These are phyloP conservation scores for Daedaleopsis nitida DNA, from an alignment of 768 basidiomycete species.

Conservation along the genomic window DNA sequence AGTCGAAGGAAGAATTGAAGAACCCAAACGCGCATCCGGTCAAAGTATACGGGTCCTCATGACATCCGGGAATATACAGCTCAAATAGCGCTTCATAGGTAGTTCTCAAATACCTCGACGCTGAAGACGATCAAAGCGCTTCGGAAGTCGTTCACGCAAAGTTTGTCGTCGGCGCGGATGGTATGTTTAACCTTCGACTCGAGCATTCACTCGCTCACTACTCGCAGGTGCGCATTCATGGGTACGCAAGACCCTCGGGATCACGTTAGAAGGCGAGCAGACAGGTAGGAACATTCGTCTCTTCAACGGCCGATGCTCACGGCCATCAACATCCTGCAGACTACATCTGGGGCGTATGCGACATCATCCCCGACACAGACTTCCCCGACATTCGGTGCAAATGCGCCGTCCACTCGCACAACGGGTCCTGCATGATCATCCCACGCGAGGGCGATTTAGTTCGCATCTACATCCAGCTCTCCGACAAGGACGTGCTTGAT, in stretches of 20 bases:
- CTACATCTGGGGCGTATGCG: conserved; percentile 83
- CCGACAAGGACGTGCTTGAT: conserved; percentile 41
- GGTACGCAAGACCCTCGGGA: conserved; percentile 69
- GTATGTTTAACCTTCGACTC: conserved; percentile 33
- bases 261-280: conserved; percentile 80
- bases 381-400: conserved; percentile 57
- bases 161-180: conserved; percentile 78
- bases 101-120: conserved; percentile 45
- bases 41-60: conserved; percentile 25
- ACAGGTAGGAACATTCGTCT: conserved; percentile 40
- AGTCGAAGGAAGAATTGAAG: conserved; percentile 43
- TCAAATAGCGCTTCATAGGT: conserved; percentile 36
- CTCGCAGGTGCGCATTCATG: conserved; percentile 75
- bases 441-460: conserved; percentile 53
- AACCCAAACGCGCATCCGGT: conserved; percentile 41
- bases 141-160: conserved; percentile 67
- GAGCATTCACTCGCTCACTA: background rate
- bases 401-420: conserved; percentile 51
- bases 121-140: conserved; percentile 34
- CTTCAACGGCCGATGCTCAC: conserved; percentile 31
- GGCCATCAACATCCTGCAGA: conserved; percentile 39
- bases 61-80: too few species aligned
- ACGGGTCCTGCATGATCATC: conserved; percentile 53
- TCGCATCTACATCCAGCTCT: conserved; percentile 55
- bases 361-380: conserved; percentile 51